Conservation (phyloP, 2,329 filamentous ascomycete genomes). For the Delphinella strobiligena region DNA sequence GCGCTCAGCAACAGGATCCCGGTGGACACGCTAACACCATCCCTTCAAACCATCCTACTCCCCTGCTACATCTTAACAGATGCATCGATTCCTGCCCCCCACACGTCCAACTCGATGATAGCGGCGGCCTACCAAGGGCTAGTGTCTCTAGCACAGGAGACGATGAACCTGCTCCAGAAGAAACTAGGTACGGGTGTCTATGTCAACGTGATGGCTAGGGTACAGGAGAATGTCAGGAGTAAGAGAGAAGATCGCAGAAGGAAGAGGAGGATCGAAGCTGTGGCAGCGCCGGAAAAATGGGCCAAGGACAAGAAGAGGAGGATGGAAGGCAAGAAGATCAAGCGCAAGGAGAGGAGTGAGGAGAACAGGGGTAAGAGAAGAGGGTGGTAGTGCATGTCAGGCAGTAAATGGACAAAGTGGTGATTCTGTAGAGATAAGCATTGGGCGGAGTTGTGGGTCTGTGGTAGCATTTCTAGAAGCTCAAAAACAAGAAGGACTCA, state of each 20-base stretch:
- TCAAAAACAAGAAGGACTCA: background rate
- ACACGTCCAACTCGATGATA: constrained; percentile 50
- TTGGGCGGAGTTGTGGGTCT: background rate
- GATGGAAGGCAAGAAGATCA: constrained; percentile 71
- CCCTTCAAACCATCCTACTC: constrained; percentile 51
- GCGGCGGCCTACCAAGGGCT: constrained; percentile 57
- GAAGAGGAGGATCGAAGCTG: constrained; percentile 86
- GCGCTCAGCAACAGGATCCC: constrained; percentile 54
- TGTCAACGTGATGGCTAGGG: constrained; percentile 58
- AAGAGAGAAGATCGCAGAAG: constrained; percentile 57
- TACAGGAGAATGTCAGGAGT: constrained; percentile 62
- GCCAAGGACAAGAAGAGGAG: constrained; percentile 71
- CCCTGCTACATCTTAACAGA: constrained; percentile 79
- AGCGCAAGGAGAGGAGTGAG: constrained; percentile 64
- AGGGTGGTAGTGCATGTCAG: constrained; percentile 42
- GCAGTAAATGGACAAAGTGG: background rate
- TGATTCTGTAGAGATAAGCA: background rate
- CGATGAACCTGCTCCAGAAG: constrained; percentile 73
- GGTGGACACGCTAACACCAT: constrained; percentile 44
- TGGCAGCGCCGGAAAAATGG: constrained; percentile 67
- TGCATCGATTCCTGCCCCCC: constrained; percentile 48
- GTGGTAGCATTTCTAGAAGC: background rate
- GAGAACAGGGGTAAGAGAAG: constrained; percentile 62
- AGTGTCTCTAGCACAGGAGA: constrained; percentile 58
- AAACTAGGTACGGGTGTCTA: constrained; percentile 73